These are phyloP conservation scores for Boletus semigastroideus DNA, from an alignment of 1,284 basidiomycete genomes.

Conservation along the genomic window DNA sequence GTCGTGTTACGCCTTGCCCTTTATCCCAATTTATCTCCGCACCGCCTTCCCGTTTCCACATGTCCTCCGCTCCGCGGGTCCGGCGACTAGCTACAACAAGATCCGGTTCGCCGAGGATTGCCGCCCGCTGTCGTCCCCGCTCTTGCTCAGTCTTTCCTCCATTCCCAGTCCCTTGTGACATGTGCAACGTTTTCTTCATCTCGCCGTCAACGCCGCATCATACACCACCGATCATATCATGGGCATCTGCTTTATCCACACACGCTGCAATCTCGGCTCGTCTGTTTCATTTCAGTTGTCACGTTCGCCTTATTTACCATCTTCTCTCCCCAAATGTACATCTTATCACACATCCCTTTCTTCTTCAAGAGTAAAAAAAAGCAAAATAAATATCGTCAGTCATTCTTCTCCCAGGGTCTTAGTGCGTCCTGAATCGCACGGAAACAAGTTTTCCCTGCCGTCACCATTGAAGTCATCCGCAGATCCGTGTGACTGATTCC, in stretches of 20 bases:
- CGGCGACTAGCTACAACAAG: slow-evolving; percentile 25
- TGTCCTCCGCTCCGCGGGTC: slow-evolving; percentile 27
- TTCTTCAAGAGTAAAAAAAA: slow-evolving; percentile 8
- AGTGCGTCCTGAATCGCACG: slow-evolving; percentile 22
- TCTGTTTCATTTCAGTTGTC: slow-evolving; percentile 19
- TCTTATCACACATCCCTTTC: slow-evolving; percentile 26
- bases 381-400: slow-evolving; percentile 6
- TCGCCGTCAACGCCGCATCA: slow-evolving; percentile 26
- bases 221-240: slow-evolving; percentile 21
- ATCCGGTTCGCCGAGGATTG: slow-evolving; percentile 30
- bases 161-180: slow-evolving; percentile 20
- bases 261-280: slow-evolving; percentile 27
- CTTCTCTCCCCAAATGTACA: slow-evolving; percentile 18
- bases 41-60: slow-evolving; percentile 20
- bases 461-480: slow-evolving; percentile 32
- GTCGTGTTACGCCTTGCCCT: slow-evolving; percentile 14
- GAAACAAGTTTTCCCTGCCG: slow-evolving; percentile 23
- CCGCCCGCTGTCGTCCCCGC: slow-evolving; percentile 12
- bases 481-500: slow-evolving; percentile 31
- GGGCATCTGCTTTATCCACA: slow-evolving; percentile 12
- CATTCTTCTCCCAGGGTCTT: slow-evolving; percentile 23
- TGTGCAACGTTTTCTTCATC: slow-evolving; percentile 37
- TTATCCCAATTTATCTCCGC: slow-evolving; percentile 26
- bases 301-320: slow-evolving; percentile 4
- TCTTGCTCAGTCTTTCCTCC: slow-evolving; percentile 7